These are phyloP conservation scores for Fusarium azukiicola DNA, from an alignment of 2,329 filamentous ascomycete genomes.

Conservation along the genomic window DNA sequence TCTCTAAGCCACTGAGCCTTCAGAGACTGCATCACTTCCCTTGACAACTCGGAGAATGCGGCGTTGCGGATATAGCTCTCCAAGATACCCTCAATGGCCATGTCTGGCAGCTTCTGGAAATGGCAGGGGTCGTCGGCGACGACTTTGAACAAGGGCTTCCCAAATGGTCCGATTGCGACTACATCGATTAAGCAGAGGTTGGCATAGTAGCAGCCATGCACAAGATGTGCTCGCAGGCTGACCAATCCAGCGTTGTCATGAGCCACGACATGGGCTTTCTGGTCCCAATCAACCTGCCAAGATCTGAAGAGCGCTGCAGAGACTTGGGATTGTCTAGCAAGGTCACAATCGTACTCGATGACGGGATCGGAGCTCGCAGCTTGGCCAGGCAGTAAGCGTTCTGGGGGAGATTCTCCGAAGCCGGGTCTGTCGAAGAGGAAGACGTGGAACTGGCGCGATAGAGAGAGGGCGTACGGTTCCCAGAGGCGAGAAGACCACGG, in stretches of 20 bases:
- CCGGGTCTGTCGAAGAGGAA: slow-evolving; percentile 70
- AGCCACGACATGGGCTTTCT: slow-evolving; percentile 63
- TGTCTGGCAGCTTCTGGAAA: slow-evolving; percentile 59
- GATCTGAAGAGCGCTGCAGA: slow-evolving; percentile 62
- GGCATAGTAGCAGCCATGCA: slow-evolving; percentile 61
- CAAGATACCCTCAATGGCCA: slow-evolving; percentile 64
- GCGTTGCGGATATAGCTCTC: slow-evolving; percentile 65
- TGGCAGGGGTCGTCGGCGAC: slow-evolving; percentile 59
- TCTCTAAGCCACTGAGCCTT: slow-evolving; percentile 60
- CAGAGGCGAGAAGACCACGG: slow-evolving; percentile 70
- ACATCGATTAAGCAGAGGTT: slow-evolving; percentile 68
- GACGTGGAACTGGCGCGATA: slow-evolving; percentile 61
- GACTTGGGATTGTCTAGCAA: slow-evolving; percentile 62
- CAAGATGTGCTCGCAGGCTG: slow-evolving; percentile 61
- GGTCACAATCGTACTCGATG: slow-evolving; percentile 58
- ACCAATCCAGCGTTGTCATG: slow-evolving; percentile 70
- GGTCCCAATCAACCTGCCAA: slow-evolving; percentile 55
- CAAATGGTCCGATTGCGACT: slow-evolving; percentile 66
- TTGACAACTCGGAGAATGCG: slow-evolving; percentile 54
- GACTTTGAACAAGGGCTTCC: slow-evolving; percentile 67
- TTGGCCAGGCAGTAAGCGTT: slow-evolving; percentile 38
- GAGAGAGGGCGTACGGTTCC: slow-evolving; percentile 58
- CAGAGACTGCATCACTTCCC: slow-evolving; percentile 60
- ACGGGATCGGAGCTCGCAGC: slow-evolving; percentile 29
- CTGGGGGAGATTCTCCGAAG: slow-evolving; percentile 63